Evolutionary conservation across 2,329 filamentous ascomycete species (phyloP), one percentile per base, ranked within the genome.

Genomic region (Chaetomiaceae sp.): DNA sequence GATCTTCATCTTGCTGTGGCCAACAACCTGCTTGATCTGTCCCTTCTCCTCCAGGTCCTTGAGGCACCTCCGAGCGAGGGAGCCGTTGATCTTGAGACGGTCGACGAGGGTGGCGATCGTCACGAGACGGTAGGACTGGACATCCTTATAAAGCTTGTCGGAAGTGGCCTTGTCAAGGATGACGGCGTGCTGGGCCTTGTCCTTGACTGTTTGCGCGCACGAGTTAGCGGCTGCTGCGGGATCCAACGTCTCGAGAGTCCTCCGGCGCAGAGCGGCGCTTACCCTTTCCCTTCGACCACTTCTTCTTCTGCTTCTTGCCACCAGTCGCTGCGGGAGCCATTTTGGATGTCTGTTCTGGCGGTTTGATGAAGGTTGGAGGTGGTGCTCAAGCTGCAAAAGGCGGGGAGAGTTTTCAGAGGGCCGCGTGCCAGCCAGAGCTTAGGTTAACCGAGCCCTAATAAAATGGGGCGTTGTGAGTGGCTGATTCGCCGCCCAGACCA

Each of bases 181-280:
- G 77, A 99, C 93, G 76, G 88, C 89, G 85, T 99, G 93, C 76
- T 97, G 87, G 78, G 93, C 92, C 91, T 99, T 99, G 85, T 99
- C 93, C 93, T 99, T 99, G 82, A 99, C 93, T 68, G 58, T 55
- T 34, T 13, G 44, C 2, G 16, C 42, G 44, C 41, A 21, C 39
- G 33, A 19, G 55, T 61, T 48, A 60, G 58, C 55, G 31, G 35
- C 23, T 38, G 54, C 45, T 37, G 37, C 13, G 23, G 19, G 21
- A 47, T 42, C 33, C 40, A 27, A 35, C 35, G 51, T 35, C 39
- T 53, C 47, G 19, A 23, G 27, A 48, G 39, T 49, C 21, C 45
- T 44, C 48, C 21, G 43, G 30, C 31, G 33, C 49, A 30, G 39
- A 39, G 53, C 45, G 45, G 39, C 50, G 53, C 87, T 87, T 92